These are phyloP conservation scores for Inga laurina DNA, from an alignment of 306 rosid genomes.

Conservation along the genomic window DNA sequence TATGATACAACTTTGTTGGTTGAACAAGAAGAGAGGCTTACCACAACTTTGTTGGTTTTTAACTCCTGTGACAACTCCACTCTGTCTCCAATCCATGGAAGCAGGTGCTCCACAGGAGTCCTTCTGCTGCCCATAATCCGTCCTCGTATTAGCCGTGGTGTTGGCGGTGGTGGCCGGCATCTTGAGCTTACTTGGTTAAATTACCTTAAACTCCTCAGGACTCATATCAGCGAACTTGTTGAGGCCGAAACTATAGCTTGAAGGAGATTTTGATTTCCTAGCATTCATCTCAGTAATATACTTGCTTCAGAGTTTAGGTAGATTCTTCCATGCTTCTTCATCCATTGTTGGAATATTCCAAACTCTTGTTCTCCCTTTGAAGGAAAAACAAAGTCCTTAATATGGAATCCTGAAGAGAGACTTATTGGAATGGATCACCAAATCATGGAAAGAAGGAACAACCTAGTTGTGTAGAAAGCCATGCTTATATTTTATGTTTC, in stretches of 20 bases:
- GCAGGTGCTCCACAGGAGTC: constrained; percentile 28
- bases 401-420: constrained; percentile 25
- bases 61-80: not conserved
- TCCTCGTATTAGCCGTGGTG: not conserved
- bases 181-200: not conserved
- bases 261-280: constrained; percentile 21
- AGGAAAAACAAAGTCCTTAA: not conserved
- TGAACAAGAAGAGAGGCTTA: not conserved
- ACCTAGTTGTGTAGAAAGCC: not conserved
- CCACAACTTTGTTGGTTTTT: constrained; percentile 45
- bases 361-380: constrained; percentile 35
- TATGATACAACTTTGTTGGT: too few relatives aligned
- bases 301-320: constrained; percentile 45
- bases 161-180: not conserved
- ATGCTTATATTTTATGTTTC: not conserved
- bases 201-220: constrained; percentile 45
- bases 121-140: not conserved
- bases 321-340: constrained; percentile 35
- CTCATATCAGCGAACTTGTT: constrained; percentile 58
- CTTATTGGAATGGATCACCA: constrained; percentile 4
- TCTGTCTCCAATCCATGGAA: constrained; percentile 33
- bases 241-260: constrained; percentile 36
- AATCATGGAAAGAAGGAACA: not conserved
- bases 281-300: constrained; percentile 44
- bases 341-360: constrained; percentile 50